Percentiles rank a stretch among this genome's conserved stretches.
These are phyloP conservation scores for Rhinocladiella mackenziei DNA, from an alignment of 2,329 filamentous ascomycete genomes.

Conservation along the genomic window DNA sequence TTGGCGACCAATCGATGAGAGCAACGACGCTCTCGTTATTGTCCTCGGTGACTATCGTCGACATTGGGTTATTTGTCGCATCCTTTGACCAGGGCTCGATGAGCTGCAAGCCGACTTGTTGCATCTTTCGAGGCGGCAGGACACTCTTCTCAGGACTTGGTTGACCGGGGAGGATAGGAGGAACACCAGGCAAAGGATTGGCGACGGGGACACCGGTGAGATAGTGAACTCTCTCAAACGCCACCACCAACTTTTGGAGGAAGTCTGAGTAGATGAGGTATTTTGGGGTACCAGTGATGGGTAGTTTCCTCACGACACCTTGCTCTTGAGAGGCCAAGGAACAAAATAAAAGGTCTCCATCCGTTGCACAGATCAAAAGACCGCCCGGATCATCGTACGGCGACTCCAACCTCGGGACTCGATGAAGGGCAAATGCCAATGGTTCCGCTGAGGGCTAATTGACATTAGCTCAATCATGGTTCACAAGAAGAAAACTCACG, in stretches of 20 bases:
- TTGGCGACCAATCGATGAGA: constrained; percentile 25
- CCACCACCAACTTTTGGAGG: constrained; percentile 49
- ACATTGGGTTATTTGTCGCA: constrained; percentile 1
- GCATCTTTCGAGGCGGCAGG: constrained; percentile 6
- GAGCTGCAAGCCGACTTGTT: constrained; percentile 13
- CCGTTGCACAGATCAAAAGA: constrained; percentile 47
- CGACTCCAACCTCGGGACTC: constrained; percentile 32
- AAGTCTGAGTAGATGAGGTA: constrained; percentile 45
- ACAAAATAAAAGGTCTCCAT: constrained; percentile 47
- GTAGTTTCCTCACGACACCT: constrained; percentile 40
- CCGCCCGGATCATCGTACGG: constrained; percentile 35
- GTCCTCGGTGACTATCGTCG: constrained; percentile 20
- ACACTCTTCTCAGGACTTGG: constrained; percentile 3
- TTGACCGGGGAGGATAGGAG: no score
- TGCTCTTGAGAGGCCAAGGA: constrained; percentile 38
- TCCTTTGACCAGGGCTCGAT: constrained; percentile 11
- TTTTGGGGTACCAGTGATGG: constrained; percentile 41
- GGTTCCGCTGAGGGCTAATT: constrained; percentile 13
- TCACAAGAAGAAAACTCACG: constrained; percentile 10
- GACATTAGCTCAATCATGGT: constrained; percentile 7
- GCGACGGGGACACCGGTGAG: neutral
- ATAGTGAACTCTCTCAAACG: constrained; percentile 35
- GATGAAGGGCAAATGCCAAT: constrained; percentile 35
- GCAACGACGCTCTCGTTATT: constrained; percentile 21
- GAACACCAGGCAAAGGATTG: no score